Base-by-base conservation (phyloP, 805 yeast species). In the Ogataea siamensis region DNA sequence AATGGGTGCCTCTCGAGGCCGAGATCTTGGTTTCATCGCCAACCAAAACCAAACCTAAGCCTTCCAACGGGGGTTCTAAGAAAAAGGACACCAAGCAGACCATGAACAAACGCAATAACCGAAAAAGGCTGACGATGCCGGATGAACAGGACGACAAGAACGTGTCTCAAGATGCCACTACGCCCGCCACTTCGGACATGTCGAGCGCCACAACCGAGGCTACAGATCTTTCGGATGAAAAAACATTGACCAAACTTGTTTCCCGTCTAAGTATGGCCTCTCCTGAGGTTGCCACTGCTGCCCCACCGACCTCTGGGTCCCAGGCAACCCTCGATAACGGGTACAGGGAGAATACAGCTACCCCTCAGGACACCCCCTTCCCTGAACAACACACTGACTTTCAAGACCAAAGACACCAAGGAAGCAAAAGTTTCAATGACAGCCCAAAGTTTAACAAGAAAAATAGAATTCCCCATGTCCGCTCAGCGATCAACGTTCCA, bases 1-100 rank as follows among this genome's bases (percentile, higher is more conserved):
- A 51, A 39, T 54, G 58, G 58, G 43, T 54, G 14, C 58, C 50
- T 2, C 22, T 49, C 5, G 46, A 52, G 32, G 57, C 55, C 6
- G 49, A 53, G 14, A 53, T 54, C 5, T 43, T 51, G 7, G 51
- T 54, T 9, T 40, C 49, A 5, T 39, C 54, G 1, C 35, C 46
- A 4, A 22, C 37, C 18, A 31, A 29, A 16, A 10, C 40, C 6
- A 40, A 27, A 26, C 39, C n/a, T 28, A 34, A 37, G 28, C 23
- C 31, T 9, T 16, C 20, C 12, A 31, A 11, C 14, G 30, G 27
- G 26, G 32, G 27, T n/a, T 19, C 26, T 19, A 36, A 40, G 25
- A 34, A 40, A 34, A 36, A 32, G 30, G 37, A 38, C n/a, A 20
- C 30, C 11, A 35, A 39, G 23, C 27, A 30, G n/a, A 19, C n/a